Evolutionary conservation across 805 yeast genomes (phyloP), one percentile per base, ranked within the genome.

Genomic region (Hanseniaspora thailandica): DNA sequence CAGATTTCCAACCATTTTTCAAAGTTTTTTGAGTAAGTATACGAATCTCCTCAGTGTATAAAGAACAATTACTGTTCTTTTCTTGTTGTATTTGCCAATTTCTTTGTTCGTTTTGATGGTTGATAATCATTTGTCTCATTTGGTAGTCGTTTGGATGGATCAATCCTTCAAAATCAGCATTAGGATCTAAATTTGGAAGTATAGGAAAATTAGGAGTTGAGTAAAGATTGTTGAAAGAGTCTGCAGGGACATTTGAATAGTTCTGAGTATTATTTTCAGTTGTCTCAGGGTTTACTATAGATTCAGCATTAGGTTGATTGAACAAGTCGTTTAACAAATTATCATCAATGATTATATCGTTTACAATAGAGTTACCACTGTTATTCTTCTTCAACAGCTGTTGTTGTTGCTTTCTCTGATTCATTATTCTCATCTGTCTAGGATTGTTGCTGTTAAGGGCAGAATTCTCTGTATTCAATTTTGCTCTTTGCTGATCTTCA

Each of bases 1-100:
- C 98, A 1, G 93, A 80, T 65, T 93, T 93, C 99, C 99, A 93
- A 3, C 99, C 99, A 30, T 77, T 73, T 63, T 84, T 86, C 62
- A 87, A 67, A 56, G 86, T 95, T 10, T 96, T 96, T 52, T 80
- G 76, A 12, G 82, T 76, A 8, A 93, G 70, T 4, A 85, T 77
- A 30, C 89, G 74, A 7, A 76, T 75, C 61, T 89, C 96, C 64
- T 88, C 94, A 12, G 80, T 66, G 59, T 76, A 83, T 13, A 84
- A 56, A 4, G 71, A 68, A n/a, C 67, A 63, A 17, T 68, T 72
- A 35, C 65, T 63, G 55, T 62, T 60, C 20, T 61, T 52, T 45
- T 63, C 67, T 43, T 63, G 65, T 50, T 60, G 63, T n/a, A 63
- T 55, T 47, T 61, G 65, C 55, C 61, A 64, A 43, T 62, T 65